A percentile compares a stretch with the other conserved stretches of the same genome.
Evolutionary conservation across 345 rosid species (phyloP).

Genomic region (Gossypium sturtianum): DNA sequence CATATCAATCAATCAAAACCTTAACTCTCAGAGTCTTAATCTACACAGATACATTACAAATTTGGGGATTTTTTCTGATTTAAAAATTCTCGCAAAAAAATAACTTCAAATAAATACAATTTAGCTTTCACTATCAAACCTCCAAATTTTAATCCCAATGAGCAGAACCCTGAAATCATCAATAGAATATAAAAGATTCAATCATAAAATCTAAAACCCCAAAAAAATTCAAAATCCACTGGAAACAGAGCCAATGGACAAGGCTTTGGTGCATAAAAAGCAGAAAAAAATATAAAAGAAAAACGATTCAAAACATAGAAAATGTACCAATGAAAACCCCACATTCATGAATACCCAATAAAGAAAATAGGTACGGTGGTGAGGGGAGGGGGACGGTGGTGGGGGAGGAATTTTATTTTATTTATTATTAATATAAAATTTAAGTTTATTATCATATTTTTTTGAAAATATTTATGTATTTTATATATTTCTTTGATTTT

Average conservation of each 20-base stretch:
- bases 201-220: not conserved
- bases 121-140: not conserved
- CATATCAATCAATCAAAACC: slow-evolving; percentile 25
- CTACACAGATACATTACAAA: not conserved
- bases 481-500: too few relatives aligned
- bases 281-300: not conserved
- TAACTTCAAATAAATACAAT: not conserved
- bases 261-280: not conserved
- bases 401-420: too few relatives aligned
- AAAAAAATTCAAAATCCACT: not conserved
- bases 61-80: not conserved
- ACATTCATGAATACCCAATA: slow-evolving; percentile 4
- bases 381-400: too few relatives aligned
- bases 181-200: not conserved
- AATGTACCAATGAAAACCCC: not conserved
- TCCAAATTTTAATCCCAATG: not conserved
- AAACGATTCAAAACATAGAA: slow-evolving; percentile 3
- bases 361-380: not conserved
- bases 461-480: too few relatives aligned
- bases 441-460: too few relatives aligned
- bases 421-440: too few relatives aligned
- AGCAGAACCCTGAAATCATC: slow-evolving; percentile 1
- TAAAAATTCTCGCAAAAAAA: not conserved
- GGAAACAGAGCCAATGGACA: slow-evolving; percentile 1
- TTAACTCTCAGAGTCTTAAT: slow-evolving; percentile 2